Base-by-base conservation (phyloP, 1,284 basidiomycete species). In the Ustilago esculenta region DNA sequence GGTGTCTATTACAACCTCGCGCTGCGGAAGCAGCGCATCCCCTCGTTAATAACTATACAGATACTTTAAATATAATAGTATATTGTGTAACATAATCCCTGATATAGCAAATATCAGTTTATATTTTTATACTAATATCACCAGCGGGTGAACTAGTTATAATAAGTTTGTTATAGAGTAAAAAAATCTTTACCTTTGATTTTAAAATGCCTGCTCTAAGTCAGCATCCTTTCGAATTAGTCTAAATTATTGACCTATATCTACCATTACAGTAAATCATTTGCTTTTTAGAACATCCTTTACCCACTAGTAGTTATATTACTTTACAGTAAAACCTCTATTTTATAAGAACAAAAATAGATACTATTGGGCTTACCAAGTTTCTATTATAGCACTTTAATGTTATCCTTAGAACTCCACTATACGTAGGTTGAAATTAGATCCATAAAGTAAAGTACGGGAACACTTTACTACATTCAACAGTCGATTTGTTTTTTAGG, bases 261-360 rank as follows among this genome's bases (percentile, higher is more conserved):
- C 27, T 50, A 57, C 36, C 47, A 57, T 57, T 57, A 57, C 46
- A 43, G 35, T 49, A 52, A 59, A 53, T 25, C 56, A 29, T 59
- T 59, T 21, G 56, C 48, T 50, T 50, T 50, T 50, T 50, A 50
- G 48, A 67, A 51, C 61, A 75, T 54, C 42, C 45, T 54, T 54
- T 54, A 54, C 45, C 42, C 42, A 54, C 45, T 54, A 54, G 35
- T 54, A 46, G 43, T 45, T 54, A 45, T 45, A 39, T 46, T 37
- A 48, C 33, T 32, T 45, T 54, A 39, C 51, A 32, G 27, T 54
- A 54, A 46, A 54, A 54, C 49, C 44, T 59, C 44, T 55, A 54
- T 54, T 36, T n/a, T n/a, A n/a, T n/a, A n/a, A n/a, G n/a, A 39
- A 56, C 40, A 36, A 32, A 36, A 47, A 45, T 60, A 60, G 57